Conservation (phyloP, 495 filamentous ascomycete genomes). For the Tuber brumale region DNA sequence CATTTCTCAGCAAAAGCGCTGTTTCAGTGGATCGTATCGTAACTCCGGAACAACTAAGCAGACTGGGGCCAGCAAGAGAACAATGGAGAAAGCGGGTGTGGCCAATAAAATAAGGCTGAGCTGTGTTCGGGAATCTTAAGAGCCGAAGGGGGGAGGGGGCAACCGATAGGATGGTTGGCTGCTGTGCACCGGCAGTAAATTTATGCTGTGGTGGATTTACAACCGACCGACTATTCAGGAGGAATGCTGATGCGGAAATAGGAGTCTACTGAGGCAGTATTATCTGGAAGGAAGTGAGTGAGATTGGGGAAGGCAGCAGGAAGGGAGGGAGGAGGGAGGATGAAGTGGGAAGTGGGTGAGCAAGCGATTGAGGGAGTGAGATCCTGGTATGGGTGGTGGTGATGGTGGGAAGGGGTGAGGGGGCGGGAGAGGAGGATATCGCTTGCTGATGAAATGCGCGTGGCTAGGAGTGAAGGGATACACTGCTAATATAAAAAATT, state of each 20-base stretch:
- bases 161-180: neutral
- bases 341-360: neutral
- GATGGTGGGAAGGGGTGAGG: neutral
- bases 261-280: neutral
- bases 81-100: constrained; percentile 3
- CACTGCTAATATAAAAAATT: neutral
- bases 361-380: neutral
- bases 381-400: neutral
- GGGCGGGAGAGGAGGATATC: neutral
- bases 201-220: neutral
- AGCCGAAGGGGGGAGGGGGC: neutral
- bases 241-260: neutral
- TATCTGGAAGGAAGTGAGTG: neutral
- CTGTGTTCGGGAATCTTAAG: neutral
- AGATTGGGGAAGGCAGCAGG: neutral
- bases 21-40: constrained; percentile 5
- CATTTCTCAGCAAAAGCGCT: constrained; percentile 24
- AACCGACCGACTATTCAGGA: neutral
- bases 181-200: neutral
- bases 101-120: neutral
- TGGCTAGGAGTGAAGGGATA: constrained; percentile 1
- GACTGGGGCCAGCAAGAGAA: constrained; percentile 1
- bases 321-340: neutral
- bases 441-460: neutral
- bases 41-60: constrained; percentile 5